Evolutionary conservation across 2,329 filamentous ascomycete species (phyloP).

Genomic region (Pezicula rhizophila): DNA sequence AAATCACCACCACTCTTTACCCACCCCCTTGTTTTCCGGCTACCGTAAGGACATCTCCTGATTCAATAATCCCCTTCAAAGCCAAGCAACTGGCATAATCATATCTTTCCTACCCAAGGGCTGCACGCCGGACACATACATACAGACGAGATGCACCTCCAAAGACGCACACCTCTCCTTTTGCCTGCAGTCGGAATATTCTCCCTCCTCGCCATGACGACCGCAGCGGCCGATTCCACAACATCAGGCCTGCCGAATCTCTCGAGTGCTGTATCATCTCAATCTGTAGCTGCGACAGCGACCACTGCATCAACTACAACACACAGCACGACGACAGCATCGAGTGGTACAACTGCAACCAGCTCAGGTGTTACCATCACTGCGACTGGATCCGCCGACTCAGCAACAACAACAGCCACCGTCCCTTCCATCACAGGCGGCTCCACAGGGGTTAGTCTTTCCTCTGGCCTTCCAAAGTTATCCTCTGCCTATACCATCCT

Average conservation of each 20-base stretch:
- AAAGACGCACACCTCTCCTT: constrained; percentile 7
- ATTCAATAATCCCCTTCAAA: neutral
- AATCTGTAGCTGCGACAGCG: constrained; percentile 14
- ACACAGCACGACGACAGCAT: constrained; percentile 8
- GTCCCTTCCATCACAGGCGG: constrained; percentile 11
- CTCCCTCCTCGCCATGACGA: constrained; percentile 13
- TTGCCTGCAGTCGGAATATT: constrained; percentile 12
- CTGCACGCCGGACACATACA: constrained; percentile 1
- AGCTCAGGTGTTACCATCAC: constrained; percentile 1
- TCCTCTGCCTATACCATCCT: constrained; percentile 59
- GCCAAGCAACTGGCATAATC: neutral
- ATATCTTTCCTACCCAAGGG: neutral
- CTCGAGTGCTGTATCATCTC: constrained; percentile 16
- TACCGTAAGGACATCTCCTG: neutral
- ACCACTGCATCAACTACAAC: constrained; percentile 5
- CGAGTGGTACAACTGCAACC: constrained; percentile 3
- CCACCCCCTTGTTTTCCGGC: neutral
- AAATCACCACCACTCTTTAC: neutral
- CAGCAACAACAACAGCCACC: neutral
- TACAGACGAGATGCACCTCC: constrained; percentile 16
- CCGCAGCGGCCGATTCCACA: constrained; percentile 8
- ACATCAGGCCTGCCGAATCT: constrained; percentile 13
- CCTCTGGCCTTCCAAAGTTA: constrained; percentile 42
- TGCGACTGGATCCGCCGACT: constrained; percentile 7
- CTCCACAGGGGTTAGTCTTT: constrained; percentile 4